phyloP scores from a whole-genome alignment of 1,139 yeast species.

The Casaregolazyma suthepensis region DNA sequence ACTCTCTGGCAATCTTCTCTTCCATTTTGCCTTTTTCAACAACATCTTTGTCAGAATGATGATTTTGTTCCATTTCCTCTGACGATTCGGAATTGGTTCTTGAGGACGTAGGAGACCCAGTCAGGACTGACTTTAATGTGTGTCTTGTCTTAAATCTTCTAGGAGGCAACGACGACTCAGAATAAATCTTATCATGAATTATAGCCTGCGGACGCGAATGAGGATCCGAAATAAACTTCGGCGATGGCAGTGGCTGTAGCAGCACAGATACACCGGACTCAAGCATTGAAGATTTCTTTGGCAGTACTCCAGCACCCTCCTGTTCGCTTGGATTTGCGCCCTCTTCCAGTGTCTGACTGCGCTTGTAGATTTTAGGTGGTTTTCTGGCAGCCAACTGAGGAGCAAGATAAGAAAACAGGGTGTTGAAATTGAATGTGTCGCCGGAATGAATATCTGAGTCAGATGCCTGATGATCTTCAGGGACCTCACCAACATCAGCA shows the following conservation, averaged over 20 bases:
- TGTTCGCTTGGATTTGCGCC: slow-evolving; percentile 23
- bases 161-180: slow-evolving; percentile 58
- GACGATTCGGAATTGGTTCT: slow-evolving; percentile 7
- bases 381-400: slow-evolving; percentile 30
- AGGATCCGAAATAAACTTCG: slow-evolving; percentile 64
- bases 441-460: slow-evolving; percentile 5
- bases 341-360: slow-evolving; percentile 29
- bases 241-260: slow-evolving; percentile 81
- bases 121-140: slow-evolving; percentile 2
- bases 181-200: slow-evolving; percentile 76
- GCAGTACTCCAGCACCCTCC: slow-evolving; percentile 26
- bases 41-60: slow-evolving; percentile 18
- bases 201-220: slow-evolving; percentile 47
- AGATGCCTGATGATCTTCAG: slow-evolving; percentile 23
- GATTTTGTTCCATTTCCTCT: background rate
- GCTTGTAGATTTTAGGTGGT: slow-evolving; percentile 29
- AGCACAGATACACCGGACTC: slow-evolving; percentile 76
- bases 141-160: slow-evolving; percentile 21
- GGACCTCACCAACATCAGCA: slow-evolving; percentile 31
- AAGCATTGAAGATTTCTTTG: slow-evolving; percentile 72
- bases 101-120: slow-evolving; percentile 3
- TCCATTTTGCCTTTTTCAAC: slow-evolving; percentile 47
- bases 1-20: slow-evolving; percentile 80
- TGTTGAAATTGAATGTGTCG: slow-evolving; percentile 10
- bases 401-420: slow-evolving; percentile 28